Base-by-base conservation (phyloP, 139 green algal species). In the Picochlorum sp. region DNA sequence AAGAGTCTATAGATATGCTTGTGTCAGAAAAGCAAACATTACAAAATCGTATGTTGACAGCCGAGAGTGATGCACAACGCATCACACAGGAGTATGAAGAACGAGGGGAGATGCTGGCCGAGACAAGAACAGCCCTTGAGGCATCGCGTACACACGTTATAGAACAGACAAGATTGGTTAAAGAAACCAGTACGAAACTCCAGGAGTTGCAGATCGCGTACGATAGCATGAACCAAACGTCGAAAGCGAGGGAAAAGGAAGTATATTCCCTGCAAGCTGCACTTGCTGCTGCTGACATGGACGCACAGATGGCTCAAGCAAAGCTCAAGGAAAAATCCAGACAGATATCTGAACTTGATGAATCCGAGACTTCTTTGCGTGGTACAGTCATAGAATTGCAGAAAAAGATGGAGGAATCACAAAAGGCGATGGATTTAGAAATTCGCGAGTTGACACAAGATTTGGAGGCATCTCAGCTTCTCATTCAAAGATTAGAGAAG, bases 21-120 rank as follows among this genome's bases (percentile, higher is more conserved):
- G 60, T 84, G 38, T 55, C 57, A 11, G 79, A 79, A 31, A 63
- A 54, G 30, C 51, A 85, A 65, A 45, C 65, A 1, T 54, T 47
- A 0, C 54, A 54, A 10, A 45, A 44, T 6, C 57, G 45, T 4
- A 21, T 45, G 24, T 28, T 61, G 47, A 62, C 6, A 6, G 18
- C 44, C 13, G 41, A 69, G 24, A 38, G 34, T n/a, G 73, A 41
- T 3, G 58, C 64, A 2, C 45, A 52, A 6, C 56, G 57, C 14
- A 57, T 73, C n/a, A 61, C 55, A 16, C 57, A 77, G 45, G 68
- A 77, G 55, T 24, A 67, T 34, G 23, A 16, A 60, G 57, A 18
- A 38, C 34, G 8, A 41, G 34, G 7, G 8, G 34, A 41, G 34
- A 11, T 11, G 34, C 8, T 41, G 34, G 8, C 34, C 1, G 8